Percentiles rank a stretch among this genome's conserved stretches.
Conservation (phyloP, 208 protist species). For the Naegleria gruberi region DNA sequence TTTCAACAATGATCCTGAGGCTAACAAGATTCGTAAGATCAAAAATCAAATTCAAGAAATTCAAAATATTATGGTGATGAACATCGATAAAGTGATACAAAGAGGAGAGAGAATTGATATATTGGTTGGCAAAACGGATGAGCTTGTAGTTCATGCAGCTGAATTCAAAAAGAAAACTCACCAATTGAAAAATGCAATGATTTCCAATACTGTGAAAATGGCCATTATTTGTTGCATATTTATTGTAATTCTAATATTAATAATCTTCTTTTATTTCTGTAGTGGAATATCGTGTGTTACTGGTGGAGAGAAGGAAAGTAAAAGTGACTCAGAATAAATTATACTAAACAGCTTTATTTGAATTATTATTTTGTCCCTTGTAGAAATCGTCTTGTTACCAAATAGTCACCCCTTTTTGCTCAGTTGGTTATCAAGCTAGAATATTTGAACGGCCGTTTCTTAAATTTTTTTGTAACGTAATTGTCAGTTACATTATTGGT, state of each 20-base stretch:
- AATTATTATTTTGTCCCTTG: too few species aligned
- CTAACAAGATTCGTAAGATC: not conserved
- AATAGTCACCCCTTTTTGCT: too few species aligned
- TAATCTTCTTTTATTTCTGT: not conserved
- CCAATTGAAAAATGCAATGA: not conserved
- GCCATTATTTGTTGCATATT: not conserved
- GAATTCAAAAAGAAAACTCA: conserved; percentile 24
- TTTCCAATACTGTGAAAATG: not conserved
- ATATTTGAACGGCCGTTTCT: too few species aligned
- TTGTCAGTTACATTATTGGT: too few species aligned
- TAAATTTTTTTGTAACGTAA: too few species aligned
- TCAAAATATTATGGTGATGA: conserved; percentile 33
- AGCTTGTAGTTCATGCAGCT: conserved; percentile 23
- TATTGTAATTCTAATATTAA: not conserved
- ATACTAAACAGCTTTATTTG: too few species aligned
- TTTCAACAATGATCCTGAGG: not conserved
- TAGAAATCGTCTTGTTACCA: too few species aligned
- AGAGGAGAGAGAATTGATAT: conserved; percentile 39
- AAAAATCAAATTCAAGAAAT: conserved; percentile 26
- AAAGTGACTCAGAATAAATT: too few species aligned
- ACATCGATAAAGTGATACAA: conserved; percentile 41
- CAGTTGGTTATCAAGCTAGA: too few species aligned
- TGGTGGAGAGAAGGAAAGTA: too few species aligned
- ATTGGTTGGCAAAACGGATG: conserved; percentile 38
- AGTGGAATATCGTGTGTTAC: too few species aligned